phyloP scores from a whole-genome alignment of 352 stramenopile species.

The Phytophthora boehmeriae region DNA sequence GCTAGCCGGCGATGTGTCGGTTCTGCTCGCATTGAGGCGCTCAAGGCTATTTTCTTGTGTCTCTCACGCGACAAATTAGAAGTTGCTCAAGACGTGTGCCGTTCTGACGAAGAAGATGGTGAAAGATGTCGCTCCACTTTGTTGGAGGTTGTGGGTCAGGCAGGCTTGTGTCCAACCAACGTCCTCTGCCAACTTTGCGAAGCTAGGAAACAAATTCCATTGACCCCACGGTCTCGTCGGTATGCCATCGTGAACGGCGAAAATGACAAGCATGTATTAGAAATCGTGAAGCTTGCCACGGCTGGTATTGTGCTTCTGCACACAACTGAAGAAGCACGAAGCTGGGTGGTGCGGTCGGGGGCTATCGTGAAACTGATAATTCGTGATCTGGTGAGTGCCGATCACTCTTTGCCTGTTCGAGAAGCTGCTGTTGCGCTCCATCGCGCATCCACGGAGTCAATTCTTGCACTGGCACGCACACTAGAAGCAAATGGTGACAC shows the following conservation, averaged over 20 bases:
- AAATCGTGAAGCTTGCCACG: conserved; percentile 52
- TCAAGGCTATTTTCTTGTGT: conserved; percentile 46
- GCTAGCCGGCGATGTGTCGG: conserved; percentile 43
- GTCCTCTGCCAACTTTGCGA: conserved; percentile 50
- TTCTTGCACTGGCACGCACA: conserved; percentile 45
- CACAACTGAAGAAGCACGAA: conserved; percentile 43
- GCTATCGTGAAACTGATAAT: conserved; percentile 43
- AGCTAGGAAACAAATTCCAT: conserved; percentile 33
- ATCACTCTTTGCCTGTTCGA: conserved; percentile 31
- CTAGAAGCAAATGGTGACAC: conserved; percentile 14
- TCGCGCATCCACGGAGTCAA: conserved; percentile 49
- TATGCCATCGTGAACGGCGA: conserved; percentile 26
- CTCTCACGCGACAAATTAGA: conserved; percentile 46
- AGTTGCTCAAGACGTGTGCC: conserved; percentile 26
- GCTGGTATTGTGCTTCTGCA: conserved; percentile 58
- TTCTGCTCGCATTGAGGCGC: conserved; percentile 40
- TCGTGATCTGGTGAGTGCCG: conserved; percentile 28
- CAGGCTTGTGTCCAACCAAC: conserved; percentile 49
- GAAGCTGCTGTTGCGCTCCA: conserved; percentile 40
- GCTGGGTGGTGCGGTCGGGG: conserved; percentile 40
- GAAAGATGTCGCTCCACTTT: conserved; percentile 16
- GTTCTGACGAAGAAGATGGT: conserved; percentile 11
- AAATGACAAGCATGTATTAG: conserved; percentile 35
- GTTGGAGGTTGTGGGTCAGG: conserved; percentile 36
- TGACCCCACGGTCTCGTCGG: conserved; percentile 6